Base-by-base conservation (phyloP, 768 basidiomycete genomes). In the Multifurca ochricompacta region DNA sequence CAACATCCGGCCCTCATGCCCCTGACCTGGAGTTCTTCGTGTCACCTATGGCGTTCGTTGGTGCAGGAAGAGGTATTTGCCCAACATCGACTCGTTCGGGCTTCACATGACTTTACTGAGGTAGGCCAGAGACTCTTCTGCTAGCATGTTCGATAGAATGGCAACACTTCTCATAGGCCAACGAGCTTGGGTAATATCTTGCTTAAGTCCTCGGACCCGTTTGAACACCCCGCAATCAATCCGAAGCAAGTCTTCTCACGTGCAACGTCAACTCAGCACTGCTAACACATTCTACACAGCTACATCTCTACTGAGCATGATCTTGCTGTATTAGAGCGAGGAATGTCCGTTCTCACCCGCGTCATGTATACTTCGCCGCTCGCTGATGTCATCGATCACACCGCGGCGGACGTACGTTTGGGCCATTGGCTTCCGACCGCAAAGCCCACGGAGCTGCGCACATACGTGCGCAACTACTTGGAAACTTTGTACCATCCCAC, bases 401-500 rank as follows among this genome's bases (percentile, higher is more conserved):
- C 64, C 0, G 60, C 59, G 45, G 48, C 63, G 0, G 54, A 69
- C 54, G 64, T 69, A 7, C 45, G 56, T 18, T 65, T 75, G 6
- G 74, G 77, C 54, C 72, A 77, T 61, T 57, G 63, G 45, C 46
- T 78, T 31, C 66, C 65, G 21, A 43, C 48, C 35, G 51, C 69
- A 36, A 64, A 56, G 36, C 74, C 72, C 45, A 56, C 65, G 11
- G 70, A 70, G 49, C 58, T 79, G 3, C 69, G 62, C 3, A 62
- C 69, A 23, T 43, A 67, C 25, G 48, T 78, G 14, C 63, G 69
- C 50, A 49, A 63, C 21, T 63, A 72, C 32, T 48, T 68, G 9
- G 69, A 73, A 46, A 75, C 77, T 2, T 43, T 75, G 27, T 79
- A 72, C 58, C 74, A 77, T 56, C 77, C 75, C 0, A 55, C 70